Base-by-base conservation (phyloP, 345 rosid species). In the Eucalyptus sp. region DNA sequence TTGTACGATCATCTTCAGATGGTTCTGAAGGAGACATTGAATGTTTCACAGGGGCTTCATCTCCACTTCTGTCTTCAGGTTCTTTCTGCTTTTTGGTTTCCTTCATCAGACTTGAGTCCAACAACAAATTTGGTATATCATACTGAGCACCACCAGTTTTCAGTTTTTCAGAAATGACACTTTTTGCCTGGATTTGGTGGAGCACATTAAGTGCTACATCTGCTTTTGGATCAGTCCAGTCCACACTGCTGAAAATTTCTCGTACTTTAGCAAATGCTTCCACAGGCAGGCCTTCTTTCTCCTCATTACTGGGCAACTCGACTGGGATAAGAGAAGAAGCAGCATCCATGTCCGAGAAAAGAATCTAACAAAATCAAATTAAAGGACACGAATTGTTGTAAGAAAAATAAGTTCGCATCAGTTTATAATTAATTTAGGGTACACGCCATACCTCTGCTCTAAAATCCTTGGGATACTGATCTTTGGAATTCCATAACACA, bases 181-280 rank as follows among this genome's bases (percentile, higher is more conserved):
- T 94, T 50, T 96, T 92, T 88, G 93, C 93, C 90, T 93, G 93
- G 64, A 96, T 90, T 76, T 96, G 97, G 89, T 96, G 97, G 91
- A 97, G 97, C 93, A 95, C 91, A 91, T 94, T 94, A 79, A 92
- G 92, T 91, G 97, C 96, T 88, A 90, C 96, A 92, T 95, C 99
- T 86, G 97, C 90, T 66, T 89, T 90, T 49, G 94, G 94, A 90
- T 95, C 96, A 91, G 86, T 90, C 97, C 99, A 97, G 90, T 96
- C 99, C 83, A 93, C 96, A 60, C 93, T 92, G 92, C 92, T 96
- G 90, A 97, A 97, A 68, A 97, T 93, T 91, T 97, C 99, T 58
- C 94, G 97, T 92, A 97, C 99, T 92, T 95, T 96, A 87, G 96
- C 93, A 93, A 97, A 96, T 90, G 96, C 99, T 94, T 96, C 99